Base-by-base conservation (phyloP, 176 grass and related monocot species). In the Juncus effusus region DNA sequence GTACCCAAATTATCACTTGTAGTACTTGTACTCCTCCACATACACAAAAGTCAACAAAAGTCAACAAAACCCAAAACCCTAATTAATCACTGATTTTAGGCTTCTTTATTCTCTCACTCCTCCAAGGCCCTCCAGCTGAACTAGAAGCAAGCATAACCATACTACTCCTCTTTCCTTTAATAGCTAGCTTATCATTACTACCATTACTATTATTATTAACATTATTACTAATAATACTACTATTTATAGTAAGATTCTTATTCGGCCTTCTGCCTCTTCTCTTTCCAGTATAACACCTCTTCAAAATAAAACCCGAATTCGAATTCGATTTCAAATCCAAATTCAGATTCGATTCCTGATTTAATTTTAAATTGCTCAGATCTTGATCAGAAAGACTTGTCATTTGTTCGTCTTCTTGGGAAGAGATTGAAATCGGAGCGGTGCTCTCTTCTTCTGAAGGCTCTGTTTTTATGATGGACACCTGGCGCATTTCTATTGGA, bases 221-320 rank as follows among this genome's bases (percentile, higher is more conserved):
- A 47, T 47, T 47, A 47, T 47, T 47, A 47, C 44, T 47, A 47
- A 47, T 47, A 47, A 6, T 47, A 9, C 44, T 9, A 47, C 9
- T 2, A 47, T 6, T 47, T 1, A 6, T 47, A 47, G 4, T 72
- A 38, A 59, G 13, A 13, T 58, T 68, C 58, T 57, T 86, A 63
- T 81, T 96, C 0, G 91, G 76, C 45, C 69, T 88, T 54, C 84
- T 45, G 39, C 66, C 81, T 50, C 75, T 80, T 71, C 82, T 68
- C 69, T 88, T 96, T 19, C 91, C 91, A 2, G 81, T 75, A 68
- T 72, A 87, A 76, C 81, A 78, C 59, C 83, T 74, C 63, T 78
- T 90, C 40, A 90, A 58, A 9, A 47, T 1, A 0, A 47, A 47
- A 5, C 44, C 44, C 4, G 44, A 47, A 47, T 28, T 28, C 19